Evolutionary conservation across 2,329 filamentous ascomycete genomes (phyloP).

Genomic region (Apiospora aurea): DNA sequence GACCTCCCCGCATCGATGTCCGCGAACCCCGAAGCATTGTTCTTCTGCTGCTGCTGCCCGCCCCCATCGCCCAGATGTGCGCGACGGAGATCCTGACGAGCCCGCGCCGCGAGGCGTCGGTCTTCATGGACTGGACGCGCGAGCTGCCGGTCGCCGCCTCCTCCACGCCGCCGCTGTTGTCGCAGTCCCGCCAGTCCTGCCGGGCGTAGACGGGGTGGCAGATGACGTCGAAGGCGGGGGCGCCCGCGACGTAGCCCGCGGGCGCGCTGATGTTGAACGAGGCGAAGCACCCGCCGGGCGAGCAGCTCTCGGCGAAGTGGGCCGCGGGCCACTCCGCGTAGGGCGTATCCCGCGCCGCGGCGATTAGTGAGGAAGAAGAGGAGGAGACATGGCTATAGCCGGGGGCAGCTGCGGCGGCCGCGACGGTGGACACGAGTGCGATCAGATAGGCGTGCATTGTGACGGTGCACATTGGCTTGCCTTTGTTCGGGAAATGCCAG

Average conservation of each 20-base stretch:
- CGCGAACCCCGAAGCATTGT: background rate
- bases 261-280: constrained; percentile 35
- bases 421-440: background rate
- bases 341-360: background rate
- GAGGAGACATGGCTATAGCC: no score
- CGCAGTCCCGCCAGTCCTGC: constrained; percentile 35
- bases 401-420: background rate
- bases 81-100: constrained; percentile 34
- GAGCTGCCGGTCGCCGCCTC: constrained; percentile 21
- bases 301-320: constrained; percentile 34
- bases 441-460: background rate
- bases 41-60: constrained; percentile 23
- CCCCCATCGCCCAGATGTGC: constrained; percentile 24
- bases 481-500: background rate
- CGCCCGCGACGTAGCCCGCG: constrained; percentile 33
- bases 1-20: constrained; percentile 21
- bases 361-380: background rate
- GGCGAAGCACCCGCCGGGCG: constrained; percentile 36
- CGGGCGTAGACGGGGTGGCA: constrained; percentile 38
- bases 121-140: constrained; percentile 35
- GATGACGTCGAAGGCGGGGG: constrained; percentile 37
- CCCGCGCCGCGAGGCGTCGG: constrained; percentile 29
- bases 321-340: constrained; percentile 29
- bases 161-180: background rate
- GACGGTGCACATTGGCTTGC: background rate